Evolutionary conservation across 345 rosid species (phyloP), one percentile per base, ranked within the genome.

Genomic region (Microcos paniculata): DNA sequence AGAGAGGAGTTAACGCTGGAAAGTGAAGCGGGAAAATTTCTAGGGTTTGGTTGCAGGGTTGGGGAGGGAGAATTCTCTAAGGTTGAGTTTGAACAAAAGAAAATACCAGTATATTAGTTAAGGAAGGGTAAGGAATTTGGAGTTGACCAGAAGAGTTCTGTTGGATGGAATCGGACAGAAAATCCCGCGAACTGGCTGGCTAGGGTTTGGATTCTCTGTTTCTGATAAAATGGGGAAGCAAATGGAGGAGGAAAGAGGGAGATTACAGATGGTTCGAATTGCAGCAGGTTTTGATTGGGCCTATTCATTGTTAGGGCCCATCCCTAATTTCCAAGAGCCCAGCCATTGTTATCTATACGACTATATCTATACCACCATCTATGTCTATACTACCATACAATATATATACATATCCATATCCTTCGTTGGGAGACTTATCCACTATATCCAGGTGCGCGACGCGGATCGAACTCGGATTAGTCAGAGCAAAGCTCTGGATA

Each of bases 41-140:
- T 71, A 71, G 74, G 74, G 74, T 71, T 71, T 35, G 62, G 51
- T 18, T 38, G 49, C 15, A 57, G 62, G 62, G 62, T 57, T 11
- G 55, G 55, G 30, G 52, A 23, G 10, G 24, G 15, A 19, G 56
- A 53, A 31, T 42, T 59, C 38, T 72, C 38, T 56, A 1, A 16
- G 43, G 16, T 11, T 19, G 30, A 31, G 6, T 31, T n/a, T 30
- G 58, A 2, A 69, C 4, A 69, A 48, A 19, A 33, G 43, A 68
- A 16, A 14, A 26, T 40, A 24, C 51, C 10, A 21, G 9, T 23
- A 6, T 6, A 38, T 35, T 9, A 23, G 14, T 33, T 16, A 16
- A 45, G 15, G 26, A 40, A 33, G 23, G 3, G 53, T 26, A 73
- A 61, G 15, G 15, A 46, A 28, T 30, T 42, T 35, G 46, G 30